Evolutionary conservation across 2,329 filamentous ascomycete species (phyloP), one percentile per base, ranked within the genome.

Genomic region (Ascochyta koolunga): DNA sequence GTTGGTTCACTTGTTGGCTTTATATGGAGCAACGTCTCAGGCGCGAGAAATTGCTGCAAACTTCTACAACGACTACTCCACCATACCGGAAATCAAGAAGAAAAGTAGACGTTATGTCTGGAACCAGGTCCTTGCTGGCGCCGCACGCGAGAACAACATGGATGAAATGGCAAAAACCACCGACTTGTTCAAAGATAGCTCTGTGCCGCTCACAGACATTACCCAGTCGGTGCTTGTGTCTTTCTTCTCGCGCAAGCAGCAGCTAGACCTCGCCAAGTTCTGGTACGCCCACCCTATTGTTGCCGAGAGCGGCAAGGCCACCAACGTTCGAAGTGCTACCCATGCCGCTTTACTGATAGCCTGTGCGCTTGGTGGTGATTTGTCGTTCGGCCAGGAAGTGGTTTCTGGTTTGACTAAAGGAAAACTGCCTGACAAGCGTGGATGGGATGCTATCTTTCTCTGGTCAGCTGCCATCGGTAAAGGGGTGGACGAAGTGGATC

Each of bases 391-490:
- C 10, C 46, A 79, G 83, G 48, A 80, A 83, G 54, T 72, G 1
- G 64, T 75, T 11, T 61, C 67, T 16, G 74, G 72, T 11, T 58
- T 82, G 37, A 62, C 76, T 2, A 69, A 69, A 44, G 54, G 53
- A 21, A 45, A 53, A 1, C 62, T 61, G 37, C 68, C 63, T 0
- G 56, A 60, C 32, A 86, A 88, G 58, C 74, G 80, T 27, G 82
- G 82, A 19, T 91, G 89, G 86, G 88, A 95, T 67, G 81, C 87
- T 11, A 79, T 91, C 11, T 83, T 95, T 37, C 84, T 90, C 46
- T 93, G 89, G 86, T 88, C 90, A 25, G 86, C 89, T 11, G 82
- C 88, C 7, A 83, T 86, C 49, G 89, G 87, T 18, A 89, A 88
- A 68, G 85, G 86, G 1, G 84, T 89, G 1, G 85, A 91, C 71